These are phyloP conservation scores for Boletus sp. DNA, from an alignment of 1,284 basidiomycete species.

Conservation along the genomic window DNA sequence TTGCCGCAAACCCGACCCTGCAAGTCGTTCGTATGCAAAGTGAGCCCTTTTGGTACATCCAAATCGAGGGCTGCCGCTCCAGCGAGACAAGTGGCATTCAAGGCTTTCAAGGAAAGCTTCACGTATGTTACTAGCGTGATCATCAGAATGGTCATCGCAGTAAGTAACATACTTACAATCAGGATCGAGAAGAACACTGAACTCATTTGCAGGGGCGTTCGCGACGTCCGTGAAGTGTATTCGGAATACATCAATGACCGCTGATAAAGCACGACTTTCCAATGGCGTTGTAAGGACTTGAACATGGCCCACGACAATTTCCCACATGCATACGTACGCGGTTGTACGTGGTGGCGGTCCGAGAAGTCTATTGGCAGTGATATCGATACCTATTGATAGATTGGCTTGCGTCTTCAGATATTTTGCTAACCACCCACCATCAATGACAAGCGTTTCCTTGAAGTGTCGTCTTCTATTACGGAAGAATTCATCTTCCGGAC, in stretches of 20 bases:
- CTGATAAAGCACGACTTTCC: constrained; percentile 51
- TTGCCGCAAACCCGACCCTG: constrained; percentile 63
- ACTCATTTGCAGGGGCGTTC: constrained; percentile 77
- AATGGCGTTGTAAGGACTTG: constrained; percentile 55
- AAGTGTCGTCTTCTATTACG: constrained; percentile 19
- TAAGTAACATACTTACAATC: constrained; percentile 54
- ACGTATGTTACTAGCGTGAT: constrained; percentile 42
- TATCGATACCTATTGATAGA: constrained; percentile 61
- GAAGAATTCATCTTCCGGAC: constrained; percentile 44
- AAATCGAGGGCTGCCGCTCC: constrained; percentile 54
- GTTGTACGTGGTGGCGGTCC: constrained; percentile 81
- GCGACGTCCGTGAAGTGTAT: constrained; percentile 70
- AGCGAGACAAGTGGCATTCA: constrained; percentile 55
- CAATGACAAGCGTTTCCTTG: constrained; percentile 53
- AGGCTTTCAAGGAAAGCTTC: constrained; percentile 50
- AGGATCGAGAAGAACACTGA: constrained; percentile 59
- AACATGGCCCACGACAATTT: constrained; percentile 64
- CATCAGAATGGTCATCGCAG: constrained; percentile 6
- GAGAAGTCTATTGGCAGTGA: constrained; percentile 81
- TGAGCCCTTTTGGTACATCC: constrained; percentile 56
- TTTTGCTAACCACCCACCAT: constrained; percentile 43
- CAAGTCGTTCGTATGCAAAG: constrained; percentile 69
- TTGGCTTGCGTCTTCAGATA: constrained; percentile 15
- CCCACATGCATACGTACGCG: constrained; percentile 90
- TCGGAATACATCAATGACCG: constrained; percentile 56